Evolutionary conservation across 371 early-diverging fungal genomes (phyloP), one percentile per base, ranked within the genome.

Genomic region (Rhizopus microsporus): DNA sequence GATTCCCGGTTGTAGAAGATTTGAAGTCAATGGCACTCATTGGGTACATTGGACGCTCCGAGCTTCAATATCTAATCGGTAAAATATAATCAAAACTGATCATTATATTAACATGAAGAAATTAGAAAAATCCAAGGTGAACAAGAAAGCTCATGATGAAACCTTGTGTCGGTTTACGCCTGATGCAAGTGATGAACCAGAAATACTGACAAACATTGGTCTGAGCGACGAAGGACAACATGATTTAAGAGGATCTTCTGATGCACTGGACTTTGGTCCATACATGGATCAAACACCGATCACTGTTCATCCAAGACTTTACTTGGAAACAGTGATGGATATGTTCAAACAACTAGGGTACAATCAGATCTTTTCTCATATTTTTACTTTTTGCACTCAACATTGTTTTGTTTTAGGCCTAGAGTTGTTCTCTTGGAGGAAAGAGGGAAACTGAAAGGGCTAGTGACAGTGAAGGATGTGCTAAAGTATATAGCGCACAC

Each of bases 311-410:
- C 87, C 91, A 3, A 82, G 83, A 43, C 72, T 89, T n/a, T 84
- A 94, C 4, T 75, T 93, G 31, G 98, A 96, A 59, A 87, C 93
- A 0, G 94, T 92, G 0, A 75, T 88, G 63, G 95, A 96, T 72
- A 80, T 98, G 61, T 96, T 98, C 71, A 89, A 91, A 51, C 93
- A 94, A 68, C 72, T 98, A 53, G 98, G 95, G 82, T 79, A 65
- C 59, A 17, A 23, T 23, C 23, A 23, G 23, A 23, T 23, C 39
- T 17, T 48, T 31, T 9, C 17, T 15, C 13, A 9, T 35, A 39
- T 42, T 39, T 54, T 5, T 54, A n/a, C 56, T 51, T 56, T 56
- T 7, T 6, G 15, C 2, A 29, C 31, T 51, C 31, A 37, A 17
- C 13, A 10, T 43, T 31, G 23, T 42, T 39, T 51, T 15, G 45